Evolutionary conservation across 2,329 filamentous ascomycete genomes (phyloP).

Genomic region (Teratosphaeria destructans): DNA sequence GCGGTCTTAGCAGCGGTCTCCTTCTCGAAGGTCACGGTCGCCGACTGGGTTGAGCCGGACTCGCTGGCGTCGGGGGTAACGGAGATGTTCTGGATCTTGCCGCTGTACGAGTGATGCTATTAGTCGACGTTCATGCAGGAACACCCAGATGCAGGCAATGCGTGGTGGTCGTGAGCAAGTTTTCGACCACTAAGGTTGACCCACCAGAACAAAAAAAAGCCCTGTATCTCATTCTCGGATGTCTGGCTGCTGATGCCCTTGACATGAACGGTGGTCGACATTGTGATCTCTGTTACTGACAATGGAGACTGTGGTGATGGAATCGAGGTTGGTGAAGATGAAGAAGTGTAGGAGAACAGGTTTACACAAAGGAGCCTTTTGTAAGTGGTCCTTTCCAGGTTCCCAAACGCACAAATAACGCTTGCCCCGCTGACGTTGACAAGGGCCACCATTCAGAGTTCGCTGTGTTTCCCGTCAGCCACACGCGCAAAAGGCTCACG

Average conservation of each 20-base stretch:
- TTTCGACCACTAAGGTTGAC: background rate
- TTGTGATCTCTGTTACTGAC: slow-evolving; percentile 17
- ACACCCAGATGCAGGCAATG: background rate
- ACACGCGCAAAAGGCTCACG: too few relatives aligned
- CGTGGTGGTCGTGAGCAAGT: background rate
- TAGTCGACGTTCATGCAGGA: background rate
- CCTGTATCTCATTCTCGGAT: slow-evolving; percentile 79
- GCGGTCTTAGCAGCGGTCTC: slow-evolving; percentile 94
- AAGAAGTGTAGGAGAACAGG: background rate
- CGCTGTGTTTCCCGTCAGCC: too few relatives aligned
- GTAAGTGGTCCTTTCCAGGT: too few relatives aligned
- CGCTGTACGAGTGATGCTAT: slow-evolving; percentile 41
- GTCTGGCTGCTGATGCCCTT: slow-evolving; percentile 78
- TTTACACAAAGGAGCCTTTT: too few relatives aligned
- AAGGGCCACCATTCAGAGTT: too few relatives aligned
- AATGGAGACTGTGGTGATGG: background rate
- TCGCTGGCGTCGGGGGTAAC: slow-evolving; percentile 51
- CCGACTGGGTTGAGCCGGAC: slow-evolving; percentile 59
- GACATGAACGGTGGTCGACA: slow-evolving; percentile 66
- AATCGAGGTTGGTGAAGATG: background rate
- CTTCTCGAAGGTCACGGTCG: slow-evolving; percentile 94
- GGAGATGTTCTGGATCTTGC: slow-evolving; percentile 79
- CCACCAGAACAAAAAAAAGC: slow-evolving; percentile 95
- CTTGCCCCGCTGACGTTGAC: too few relatives aligned
- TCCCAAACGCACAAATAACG: too few relatives aligned